A percentile compares a stretch with the other conserved stretches of the same genome.
These are phyloP conservation scores for Artomyces pyxidatus DNA, from an alignment of 768 basidiomycete species.

Conservation along the genomic window DNA sequence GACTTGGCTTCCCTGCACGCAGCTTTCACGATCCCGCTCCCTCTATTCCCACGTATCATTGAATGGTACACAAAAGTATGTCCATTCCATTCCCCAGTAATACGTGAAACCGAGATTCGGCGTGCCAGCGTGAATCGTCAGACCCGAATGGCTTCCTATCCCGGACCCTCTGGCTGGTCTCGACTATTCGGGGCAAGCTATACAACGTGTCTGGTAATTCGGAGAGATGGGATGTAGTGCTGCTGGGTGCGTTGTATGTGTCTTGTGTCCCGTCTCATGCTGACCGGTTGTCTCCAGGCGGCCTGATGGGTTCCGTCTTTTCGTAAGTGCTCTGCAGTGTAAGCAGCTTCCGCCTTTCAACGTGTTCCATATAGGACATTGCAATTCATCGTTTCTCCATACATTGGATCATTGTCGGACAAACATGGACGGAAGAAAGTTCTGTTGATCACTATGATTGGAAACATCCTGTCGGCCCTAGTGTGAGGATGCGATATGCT, in stretches of 20 bases:
- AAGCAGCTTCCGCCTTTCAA: background rate
- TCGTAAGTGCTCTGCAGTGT: slow-evolving; percentile 46
- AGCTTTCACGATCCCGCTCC: slow-evolving; percentile 93
- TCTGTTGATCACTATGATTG: slow-evolving; percentile 81
- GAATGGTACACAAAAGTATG: slow-evolving; percentile 81
- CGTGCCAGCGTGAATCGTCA: slow-evolving; percentile 57
- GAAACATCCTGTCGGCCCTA: slow-evolving; percentile 85
- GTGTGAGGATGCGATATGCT: slow-evolving; percentile 43
- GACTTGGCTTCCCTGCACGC: slow-evolving; percentile 14
- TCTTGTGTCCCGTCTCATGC: background rate
- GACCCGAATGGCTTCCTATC: slow-evolving; percentile 67
- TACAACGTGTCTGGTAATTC: slow-evolving; percentile 54
- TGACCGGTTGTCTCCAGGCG: slow-evolving; percentile 37
- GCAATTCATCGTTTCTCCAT: slow-evolving; percentile 78
- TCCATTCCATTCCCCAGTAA: slow-evolving; percentile 8
- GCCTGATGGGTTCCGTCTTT: slow-evolving; percentile 90
- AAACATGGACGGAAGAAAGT: slow-evolving; percentile 82
- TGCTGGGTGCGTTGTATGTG: slow-evolving; percentile 54
- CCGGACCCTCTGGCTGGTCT: slow-evolving; percentile 59
- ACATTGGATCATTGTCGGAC: slow-evolving; percentile 80
- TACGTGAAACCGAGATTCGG: background rate
- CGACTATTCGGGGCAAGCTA: slow-evolving; percentile 55
- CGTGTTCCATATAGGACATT: slow-evolving; percentile 46
- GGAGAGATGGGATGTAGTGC: slow-evolving; percentile 86
- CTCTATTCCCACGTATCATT: slow-evolving; percentile 94